A percentile compares a stretch with the other conserved stretches of the same genome.
Conservation (phyloP, 805 yeast species). For the Wickerhamiella brachini region DNA sequence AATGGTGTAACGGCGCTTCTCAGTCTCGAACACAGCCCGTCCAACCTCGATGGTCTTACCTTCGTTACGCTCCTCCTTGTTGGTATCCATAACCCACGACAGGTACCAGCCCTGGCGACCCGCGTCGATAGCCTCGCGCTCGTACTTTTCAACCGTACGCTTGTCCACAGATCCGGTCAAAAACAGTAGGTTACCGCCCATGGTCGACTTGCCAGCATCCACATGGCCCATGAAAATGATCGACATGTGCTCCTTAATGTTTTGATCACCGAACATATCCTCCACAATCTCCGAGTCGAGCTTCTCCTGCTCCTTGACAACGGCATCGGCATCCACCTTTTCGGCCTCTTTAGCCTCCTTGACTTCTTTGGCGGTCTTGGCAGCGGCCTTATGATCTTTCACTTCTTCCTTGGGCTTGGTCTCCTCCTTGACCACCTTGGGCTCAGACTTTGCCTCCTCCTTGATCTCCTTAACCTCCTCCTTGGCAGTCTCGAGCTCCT, state of each 20-base stretch:
- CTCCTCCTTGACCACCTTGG: constrained; percentile 3
- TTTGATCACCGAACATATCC: constrained; percentile 65
- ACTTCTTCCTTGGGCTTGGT: neutral
- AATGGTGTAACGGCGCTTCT: constrained; percentile 92
- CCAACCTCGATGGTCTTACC: constrained; percentile 99
- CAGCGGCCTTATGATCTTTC: neutral
- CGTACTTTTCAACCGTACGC: constrained; percentile 96
- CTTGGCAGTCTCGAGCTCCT: neutral
- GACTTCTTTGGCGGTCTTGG: constrained; percentile 15
- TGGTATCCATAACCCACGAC: constrained; percentile 99
- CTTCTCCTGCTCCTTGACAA: constrained; percentile 18
- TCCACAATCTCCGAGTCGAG: constrained; percentile 64
- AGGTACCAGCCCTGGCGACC: constrained; percentile 99
- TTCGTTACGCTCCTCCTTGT: constrained; percentile 95
- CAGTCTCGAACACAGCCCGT: constrained; percentile 94
- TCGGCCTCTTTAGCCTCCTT: constrained; percentile 15
- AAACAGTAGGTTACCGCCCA: constrained; percentile 94
- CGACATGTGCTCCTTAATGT: constrained; percentile 77
- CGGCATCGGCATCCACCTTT: constrained; percentile 16
- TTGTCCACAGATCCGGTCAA: constrained; percentile 96
- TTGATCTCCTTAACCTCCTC: constrained; percentile 2
- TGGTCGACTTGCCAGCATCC: constrained; percentile 98
- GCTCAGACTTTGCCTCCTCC: constrained; percentile 5
- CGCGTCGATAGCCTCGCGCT: constrained; percentile 96
- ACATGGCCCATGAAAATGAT: constrained; percentile 99